A percentile compares a stretch with the other conserved stretches of the same genome.
phyloP scores from a whole-genome alignment of 169 alveolate genomes.

The Toxoplasma gondii region DNA sequence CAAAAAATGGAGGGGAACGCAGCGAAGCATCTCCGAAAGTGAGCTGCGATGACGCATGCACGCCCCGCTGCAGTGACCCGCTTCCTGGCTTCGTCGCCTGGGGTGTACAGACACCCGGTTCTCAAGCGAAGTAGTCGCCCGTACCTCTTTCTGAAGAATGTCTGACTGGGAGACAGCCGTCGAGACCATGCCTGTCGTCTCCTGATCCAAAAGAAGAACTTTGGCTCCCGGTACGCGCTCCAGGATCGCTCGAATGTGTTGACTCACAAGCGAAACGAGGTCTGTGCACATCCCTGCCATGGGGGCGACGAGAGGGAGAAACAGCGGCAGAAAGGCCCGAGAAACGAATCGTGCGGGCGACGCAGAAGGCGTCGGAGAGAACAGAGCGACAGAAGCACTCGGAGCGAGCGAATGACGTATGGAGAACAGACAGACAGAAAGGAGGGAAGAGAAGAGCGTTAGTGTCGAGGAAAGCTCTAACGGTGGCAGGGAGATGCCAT shows the following conservation, averaged over 20 bases:
- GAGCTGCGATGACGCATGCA: too few relatives aligned
- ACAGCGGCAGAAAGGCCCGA: background rate
- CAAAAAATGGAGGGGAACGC: background rate
- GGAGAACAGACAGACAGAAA: background rate
- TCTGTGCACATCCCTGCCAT: constrained; percentile 12
- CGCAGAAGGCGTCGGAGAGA: background rate
- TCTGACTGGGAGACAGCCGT: constrained; percentile 81
- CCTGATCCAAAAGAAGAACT: constrained; percentile 86
- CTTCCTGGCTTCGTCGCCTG: too few relatives aligned
- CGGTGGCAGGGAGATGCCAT: too few relatives aligned
- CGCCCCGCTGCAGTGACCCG: too few relatives aligned
- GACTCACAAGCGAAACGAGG: background rate
- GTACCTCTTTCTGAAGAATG: constrained; percentile 85
- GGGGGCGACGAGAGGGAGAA: background rate
- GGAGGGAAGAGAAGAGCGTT: background rate
- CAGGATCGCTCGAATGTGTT: constrained; percentile 61
- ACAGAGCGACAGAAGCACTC: background rate
- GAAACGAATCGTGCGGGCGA: background rate
- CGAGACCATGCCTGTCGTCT: constrained; percentile 84
- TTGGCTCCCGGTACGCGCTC: constrained; percentile 79
- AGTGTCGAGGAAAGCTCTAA: background rate
- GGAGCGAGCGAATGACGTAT: background rate
- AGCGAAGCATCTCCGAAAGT: too few relatives aligned
- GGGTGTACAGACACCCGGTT: constrained; percentile 46
- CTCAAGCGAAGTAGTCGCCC: background rate